Percentiles rank a stretch among this genome's conserved stretches.
These are phyloP conservation scores for Coemansia furcata DNA, from an alignment of 192 early-diverging fungal genomes.

Conservation along the genomic window DNA sequence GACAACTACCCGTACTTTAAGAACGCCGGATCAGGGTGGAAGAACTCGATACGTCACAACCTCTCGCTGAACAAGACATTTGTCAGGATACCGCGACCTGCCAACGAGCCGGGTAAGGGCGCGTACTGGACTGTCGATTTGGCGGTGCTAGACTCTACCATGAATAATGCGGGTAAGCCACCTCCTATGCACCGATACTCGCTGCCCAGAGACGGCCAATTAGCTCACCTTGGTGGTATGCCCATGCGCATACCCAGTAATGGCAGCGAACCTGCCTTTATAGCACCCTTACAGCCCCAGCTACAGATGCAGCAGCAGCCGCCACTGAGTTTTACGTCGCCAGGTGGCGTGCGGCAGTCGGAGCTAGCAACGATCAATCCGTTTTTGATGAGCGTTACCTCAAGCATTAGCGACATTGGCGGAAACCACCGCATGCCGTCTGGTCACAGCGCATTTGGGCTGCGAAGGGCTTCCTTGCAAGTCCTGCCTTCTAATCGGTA, in stretches of 20 bases:
- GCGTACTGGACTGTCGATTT: constrained; percentile 80
- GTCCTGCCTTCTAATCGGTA: constrained; percentile 29
- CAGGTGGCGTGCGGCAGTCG: not conserved
- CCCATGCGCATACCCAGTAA: not conserved
- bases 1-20: constrained; percentile 77
- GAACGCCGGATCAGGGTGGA: constrained; percentile 69
- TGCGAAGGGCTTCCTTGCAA: constrained; percentile 46
- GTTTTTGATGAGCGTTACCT: constrained; percentile 31
- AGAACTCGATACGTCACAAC: constrained; percentile 91
- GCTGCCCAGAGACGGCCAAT: constrained; percentile 7
- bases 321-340: not conserved
- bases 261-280: not conserved
- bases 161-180: constrained; percentile 17
- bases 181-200: constrained; percentile 25
- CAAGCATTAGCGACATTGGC: constrained; percentile 47
- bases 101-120: constrained; percentile 85
- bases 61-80: constrained; percentile 82
- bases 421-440: not conserved
- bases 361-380: constrained; percentile 7
- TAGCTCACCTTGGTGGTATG: not conserved
- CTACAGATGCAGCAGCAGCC: not conserved
- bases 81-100: constrained; percentile 71
- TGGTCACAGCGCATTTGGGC: not conserved
- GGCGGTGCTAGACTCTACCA: constrained; percentile 33
- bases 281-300: not conserved